Conservation (phyloP, 192 early-diverging fungal species). For the Entomortierella parvispora region DNA sequence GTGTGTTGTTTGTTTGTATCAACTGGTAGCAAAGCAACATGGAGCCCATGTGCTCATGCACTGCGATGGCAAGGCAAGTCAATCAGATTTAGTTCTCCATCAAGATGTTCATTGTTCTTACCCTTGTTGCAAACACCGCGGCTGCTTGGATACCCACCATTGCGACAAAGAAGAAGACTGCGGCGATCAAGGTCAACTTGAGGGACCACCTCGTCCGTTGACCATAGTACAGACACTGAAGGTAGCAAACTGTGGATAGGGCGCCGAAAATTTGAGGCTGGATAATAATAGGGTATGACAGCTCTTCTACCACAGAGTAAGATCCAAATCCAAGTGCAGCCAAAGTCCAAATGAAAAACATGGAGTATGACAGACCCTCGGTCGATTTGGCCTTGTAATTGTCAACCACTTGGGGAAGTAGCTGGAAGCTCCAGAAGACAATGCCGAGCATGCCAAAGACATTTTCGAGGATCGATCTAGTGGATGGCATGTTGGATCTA, state of each 20-base stretch:
- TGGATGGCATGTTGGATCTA: no score
- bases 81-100: no score
- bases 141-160: constrained; percentile 20
- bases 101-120: no score
- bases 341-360: constrained; percentile 35
- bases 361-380: constrained; percentile 30
- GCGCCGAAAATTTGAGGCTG: constrained; percentile 50
- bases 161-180: neutral
- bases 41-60: no score
- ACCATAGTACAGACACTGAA: constrained; percentile 2
- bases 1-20: no score
- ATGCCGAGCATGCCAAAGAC: no score
- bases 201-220: constrained; percentile 9
- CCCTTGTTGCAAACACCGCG: constrained; percentile 33
- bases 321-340: constrained; percentile 20
- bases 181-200: neutral
- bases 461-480: no score
- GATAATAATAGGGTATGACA: constrained; percentile 36
- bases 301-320: constrained; percentile 33
- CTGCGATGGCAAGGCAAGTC: no score
- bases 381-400: constrained; percentile 29
- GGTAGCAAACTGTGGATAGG: constrained; percentile 27
- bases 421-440: neutral
- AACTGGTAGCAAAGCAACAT: no score
- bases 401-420: constrained; percentile 9